Base-by-base conservation (phyloP, 2,329 filamentous ascomycete species). In the Monilinia laxa region DNA sequence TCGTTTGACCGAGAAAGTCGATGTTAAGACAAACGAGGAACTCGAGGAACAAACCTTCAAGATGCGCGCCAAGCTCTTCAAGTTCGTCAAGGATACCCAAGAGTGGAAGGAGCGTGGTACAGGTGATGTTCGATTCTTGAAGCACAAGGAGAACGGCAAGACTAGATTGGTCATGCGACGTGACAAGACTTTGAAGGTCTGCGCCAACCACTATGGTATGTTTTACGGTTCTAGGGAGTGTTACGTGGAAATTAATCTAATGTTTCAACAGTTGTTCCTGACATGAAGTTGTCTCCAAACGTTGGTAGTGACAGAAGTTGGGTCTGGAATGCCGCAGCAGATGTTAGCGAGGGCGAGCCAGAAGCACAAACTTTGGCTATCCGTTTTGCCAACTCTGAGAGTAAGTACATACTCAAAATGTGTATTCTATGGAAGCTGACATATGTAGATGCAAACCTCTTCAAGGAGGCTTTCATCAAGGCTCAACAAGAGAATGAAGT, bases 41-140 rank as follows among this genome's bases (percentile, higher is more conserved):
- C 87, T 90, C 56, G 95, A 99, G 85, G 93, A 98, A 84, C 92
- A 97, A 83, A 85, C 88, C 51, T 99, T 98, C 88, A 98, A 98
- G 89, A 97, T 98, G 94, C 92, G 95, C 76, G 95, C 95, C 78
- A 99, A 99, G 87, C 90, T 99, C 72, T 99, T 99, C 89, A 94
- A 93, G 83, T 99, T 98, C 79, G 90, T 97, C 81, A 87, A 91
- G 75, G 92, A 97, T 64, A 87, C 85, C 75, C 90, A 90, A 80
- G 95, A 98, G 84, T 99, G 95, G 95, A 99, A 98, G 86, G 95
- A 99, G 88, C 90, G 95, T 78, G 95, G 95, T 72, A 98, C 95
- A 72, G 95, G 95, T 75, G 94, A 98, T 76, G 93, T 98, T 71
- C 88, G 94, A 77, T 86, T 99, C 80, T 85, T 99, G 78, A 98